These are phyloP conservation scores for Chaetomium globosum DNA, from an alignment of 2,329 filamentous ascomycete genomes.

Conservation along the genomic window DNA sequence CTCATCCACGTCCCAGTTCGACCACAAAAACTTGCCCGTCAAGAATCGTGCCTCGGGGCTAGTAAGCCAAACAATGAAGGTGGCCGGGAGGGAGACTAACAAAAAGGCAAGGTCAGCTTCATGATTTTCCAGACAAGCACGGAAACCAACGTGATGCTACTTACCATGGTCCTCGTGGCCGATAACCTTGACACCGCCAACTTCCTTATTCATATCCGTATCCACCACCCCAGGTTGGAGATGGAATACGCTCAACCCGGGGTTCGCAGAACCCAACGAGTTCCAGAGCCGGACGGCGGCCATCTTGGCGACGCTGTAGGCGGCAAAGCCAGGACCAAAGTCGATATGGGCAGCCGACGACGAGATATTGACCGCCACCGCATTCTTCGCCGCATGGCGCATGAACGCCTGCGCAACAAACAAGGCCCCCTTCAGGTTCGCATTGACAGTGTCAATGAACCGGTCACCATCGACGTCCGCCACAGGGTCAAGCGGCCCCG, in stretches of 20 bases:
- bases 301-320: constrained; percentile 10
- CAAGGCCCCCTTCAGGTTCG: constrained; percentile 13
- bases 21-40: constrained; percentile 28
- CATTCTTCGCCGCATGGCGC: constrained; percentile 1
- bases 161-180: constrained; percentile 13
- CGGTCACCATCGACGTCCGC: not conserved
- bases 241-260: constrained; percentile 36
- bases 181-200: not conserved
- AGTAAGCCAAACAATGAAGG: constrained; percentile 32
- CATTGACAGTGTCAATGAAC: constrained; percentile 10
- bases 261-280: constrained; percentile 29
- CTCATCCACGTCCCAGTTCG: constrained; percentile 31
- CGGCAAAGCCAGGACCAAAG: not conserved
- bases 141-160: not conserved
- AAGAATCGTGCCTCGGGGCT: constrained; percentile 31
- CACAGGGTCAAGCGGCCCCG: constrained; percentile 7
- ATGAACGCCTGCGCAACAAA: constrained; percentile 12
- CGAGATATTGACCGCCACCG: constrained; percentile 19
- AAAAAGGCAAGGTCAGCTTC: not conserved
- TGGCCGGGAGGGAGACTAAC: constrained; percentile 20
- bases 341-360: constrained; percentile 11
- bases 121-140: not conserved
- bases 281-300: constrained; percentile 35
- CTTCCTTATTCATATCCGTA: constrained; percentile 17
- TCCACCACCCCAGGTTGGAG: constrained; percentile 32